Base-by-base conservation (phyloP, 192 early-diverging fungal genomes). In the Geranomyces variabilis region DNA sequence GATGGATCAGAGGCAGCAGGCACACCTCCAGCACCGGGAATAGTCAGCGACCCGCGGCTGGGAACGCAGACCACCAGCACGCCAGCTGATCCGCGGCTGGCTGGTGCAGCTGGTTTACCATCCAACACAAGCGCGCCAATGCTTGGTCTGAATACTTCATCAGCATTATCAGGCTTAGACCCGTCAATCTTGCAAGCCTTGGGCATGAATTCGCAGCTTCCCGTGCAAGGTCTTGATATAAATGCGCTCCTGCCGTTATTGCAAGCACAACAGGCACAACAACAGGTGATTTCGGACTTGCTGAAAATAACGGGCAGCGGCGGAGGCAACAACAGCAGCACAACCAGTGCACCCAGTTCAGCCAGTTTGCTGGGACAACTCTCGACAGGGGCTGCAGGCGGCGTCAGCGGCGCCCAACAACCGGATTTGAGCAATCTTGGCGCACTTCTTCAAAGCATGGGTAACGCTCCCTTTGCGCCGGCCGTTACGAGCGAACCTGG, bases 181-280 rank as follows among this genome's bases (percentile, higher is more conserved):
- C 44, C 70, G 19, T 64, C 61, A 0, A 19, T 72, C 0, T 72
- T 72, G 62, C 28, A 36, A 17, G 70, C 70, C 19, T 47, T 72
- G 15, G 62, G 59, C 34, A 22, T 44, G 46, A 21, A 34, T 24
- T 48, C 43, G n/a, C 69, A 70, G 46, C 33, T n/a, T 41, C 15
- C 57, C 41, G n/a, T 36, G 31, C 41, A 15, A n/a, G 44, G 44
- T 45, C 21, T 64, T 31, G 41, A 45, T 45, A 10, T 64, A 3
- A 45, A 36, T 45, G 34, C 33, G 63, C 33, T 64, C 12, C 22
- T 60, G 28, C 58, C 22, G 7, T 17, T 60, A 4, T 33, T 60
- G 7, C 66, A 68, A 55, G 43, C 36, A 19, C 69, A 70, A 34
- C 60, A 72, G 62, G 22, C 49, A 36, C 69, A 47, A 34, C 56